Conservation (phyloP, 805 yeast species). For the Candida peoriensis region DNA sequence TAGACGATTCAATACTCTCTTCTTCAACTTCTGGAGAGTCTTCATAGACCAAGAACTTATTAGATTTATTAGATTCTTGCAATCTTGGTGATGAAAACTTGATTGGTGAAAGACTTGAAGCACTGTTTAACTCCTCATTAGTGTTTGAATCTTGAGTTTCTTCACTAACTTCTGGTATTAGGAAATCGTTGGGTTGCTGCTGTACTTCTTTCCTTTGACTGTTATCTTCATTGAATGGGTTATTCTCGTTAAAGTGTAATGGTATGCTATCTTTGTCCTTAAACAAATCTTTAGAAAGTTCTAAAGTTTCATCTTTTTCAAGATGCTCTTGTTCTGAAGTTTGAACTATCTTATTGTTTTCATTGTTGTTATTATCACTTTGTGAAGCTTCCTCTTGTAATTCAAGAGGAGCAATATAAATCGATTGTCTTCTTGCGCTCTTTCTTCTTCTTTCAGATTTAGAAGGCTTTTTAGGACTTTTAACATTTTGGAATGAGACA, state of each 20-base stretch:
- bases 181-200: background rate
- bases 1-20: background rate
- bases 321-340: slow-evolving; percentile 3
- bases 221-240: background rate
- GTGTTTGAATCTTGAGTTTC: too few relatives aligned
- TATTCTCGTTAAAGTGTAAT: background rate
- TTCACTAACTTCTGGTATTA: slow-evolving; percentile 5
- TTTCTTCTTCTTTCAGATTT: slow-evolving; percentile 30
- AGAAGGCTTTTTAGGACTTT: slow-evolving; percentile 18
- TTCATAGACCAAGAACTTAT: slow-evolving; percentile 19
- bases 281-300: slow-evolving; percentile 1
- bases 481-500: slow-evolving; percentile 22
- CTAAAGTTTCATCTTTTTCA: slow-evolving; percentile 1
- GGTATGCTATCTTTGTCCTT: background rate
- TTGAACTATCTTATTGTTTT: background rate
- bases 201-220: background rate
- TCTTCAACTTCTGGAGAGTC: slow-evolving; percentile 15
- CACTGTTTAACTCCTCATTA: too few relatives aligned
- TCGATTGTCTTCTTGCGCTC: slow-evolving; percentile 36
- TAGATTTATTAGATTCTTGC: slow-evolving; percentile 2
- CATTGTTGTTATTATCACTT: slow-evolving; percentile 2
- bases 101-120: slow-evolving; percentile 21
- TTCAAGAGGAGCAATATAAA: slow-evolving; percentile 27
- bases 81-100: slow-evolving; percentile 15
- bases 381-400: slow-evolving; percentile 8